Base-by-base conservation (phyloP, 2,329 filamentous ascomycete genomes). In the Fusarium sp. region DNA sequence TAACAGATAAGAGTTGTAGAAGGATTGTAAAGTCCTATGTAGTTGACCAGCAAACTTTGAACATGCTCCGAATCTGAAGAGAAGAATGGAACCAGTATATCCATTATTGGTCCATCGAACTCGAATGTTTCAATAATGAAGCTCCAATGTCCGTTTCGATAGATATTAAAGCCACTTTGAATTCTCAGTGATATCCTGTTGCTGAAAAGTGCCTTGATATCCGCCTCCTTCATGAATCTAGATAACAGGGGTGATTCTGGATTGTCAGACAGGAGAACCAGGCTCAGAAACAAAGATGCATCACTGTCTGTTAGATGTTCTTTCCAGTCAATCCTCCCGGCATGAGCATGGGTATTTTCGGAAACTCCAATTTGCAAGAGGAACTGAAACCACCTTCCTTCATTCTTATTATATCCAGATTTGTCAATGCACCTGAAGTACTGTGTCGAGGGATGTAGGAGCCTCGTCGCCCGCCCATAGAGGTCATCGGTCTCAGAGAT, bases 221-320 rank as follows among this genome's bases (percentile, higher is more conserved):
- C 10, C 3, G 3, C 15, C 14, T 50, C 28, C 0, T 1, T 3
- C 0, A n/a, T 13, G 3, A 30, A 1, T 30, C 47, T n/a, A 11
- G 10, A n/a, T 50, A n/a, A 6, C 1, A 48, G 5, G 4, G 26
- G 45, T 13, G 45, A 48, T 2, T 17, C 0, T 8, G 1, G 1
- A 17, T 13, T 0, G 4, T 3, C 0, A 3, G 7, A 7, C 0
- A 9, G 7, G 0, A 30, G 15, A 30, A 50, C 0, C 1, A 50
- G 22, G 7, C 22, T 9, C 0, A 50, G 7, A 18, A 50, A 18
- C 5, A n/a, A 13, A 2, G 15, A 32, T 13, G 28, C 28, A 5
- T 5, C 28, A 7, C 4, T n/a, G 2, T 30, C 22, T 9, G 47
- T 22, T 0, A 9, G 0, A 18, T 9, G 0, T 18, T 32, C 28